These are phyloP conservation scores for Canariomyces notabilis DNA, from an alignment of 2,329 filamentous ascomycete species.

Conservation along the genomic window DNA sequence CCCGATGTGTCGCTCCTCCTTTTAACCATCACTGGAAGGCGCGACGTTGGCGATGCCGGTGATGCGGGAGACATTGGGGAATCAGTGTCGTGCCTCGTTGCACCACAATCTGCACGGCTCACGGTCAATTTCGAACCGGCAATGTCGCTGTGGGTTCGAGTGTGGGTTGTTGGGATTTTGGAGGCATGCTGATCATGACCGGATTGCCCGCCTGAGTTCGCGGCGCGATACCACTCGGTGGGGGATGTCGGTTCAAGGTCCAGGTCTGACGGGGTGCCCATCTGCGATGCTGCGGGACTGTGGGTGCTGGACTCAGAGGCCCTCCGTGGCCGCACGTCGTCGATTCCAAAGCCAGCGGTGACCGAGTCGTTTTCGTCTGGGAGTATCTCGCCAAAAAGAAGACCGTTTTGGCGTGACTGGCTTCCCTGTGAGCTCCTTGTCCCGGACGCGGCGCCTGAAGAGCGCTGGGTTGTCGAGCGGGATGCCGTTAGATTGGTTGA, in stretches of 20 bases:
- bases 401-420: conserved; percentile 40
- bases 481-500: conserved; percentile 35
- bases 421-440: conserved; percentile 30
- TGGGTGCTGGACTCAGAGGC: conserved; percentile 68
- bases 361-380: conserved; percentile 51
- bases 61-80: conserved; percentile 27
- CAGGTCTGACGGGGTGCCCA: conserved; percentile 52
- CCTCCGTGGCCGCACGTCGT: conserved; percentile 49
- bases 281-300: conserved; percentile 43
- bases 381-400: conserved; percentile 71
- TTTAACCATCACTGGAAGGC: conserved; percentile 35
- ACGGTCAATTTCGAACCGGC: conserved; percentile 28
- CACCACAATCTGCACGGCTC: conserved; percentile 13
- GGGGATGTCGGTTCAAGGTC: conserved; percentile 59
- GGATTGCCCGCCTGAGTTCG: conserved; percentile 25
- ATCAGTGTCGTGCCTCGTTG: conserved; percentile 9
- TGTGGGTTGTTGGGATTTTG: conserved; percentile 38
- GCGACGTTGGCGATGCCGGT: conserved; percentile 29
- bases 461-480: conserved; percentile 41
- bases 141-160: conserved; percentile 57
- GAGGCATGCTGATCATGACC: conserved; percentile 21
- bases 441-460: conserved; percentile 29
- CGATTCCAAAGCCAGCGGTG: conserved; percentile 57
- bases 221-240: conserved; percentile 58
- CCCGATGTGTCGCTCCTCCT: conserved; percentile 40